Percentiles rank a stretch among this genome's conserved stretches.
These are phyloP conservation scores for Pinus taeda DNA, from an alignment of 75 land plant species.

Conservation along the genomic window DNA sequence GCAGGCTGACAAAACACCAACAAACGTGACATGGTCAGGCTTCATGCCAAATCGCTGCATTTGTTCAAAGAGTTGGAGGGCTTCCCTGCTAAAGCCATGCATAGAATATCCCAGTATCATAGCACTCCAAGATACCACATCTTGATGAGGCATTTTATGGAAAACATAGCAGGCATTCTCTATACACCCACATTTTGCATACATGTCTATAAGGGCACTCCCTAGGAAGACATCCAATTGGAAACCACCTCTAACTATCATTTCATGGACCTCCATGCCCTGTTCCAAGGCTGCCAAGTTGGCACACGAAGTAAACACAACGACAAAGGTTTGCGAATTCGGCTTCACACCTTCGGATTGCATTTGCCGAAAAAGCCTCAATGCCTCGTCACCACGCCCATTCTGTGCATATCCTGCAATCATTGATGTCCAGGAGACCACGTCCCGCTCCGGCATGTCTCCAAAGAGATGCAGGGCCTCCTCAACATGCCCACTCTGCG, in stretches of 20 bases:
- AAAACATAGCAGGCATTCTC: slow-evolving; percentile 35
- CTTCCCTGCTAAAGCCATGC: background rate
- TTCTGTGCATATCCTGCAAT: slow-evolving; percentile 1
- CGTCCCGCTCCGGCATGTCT: slow-evolving; percentile 14
- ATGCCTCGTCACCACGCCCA: background rate
- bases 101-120: background rate
- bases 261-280: slow-evolving; percentile 21
- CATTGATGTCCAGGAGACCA: background rate
- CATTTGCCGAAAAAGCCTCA: background rate
- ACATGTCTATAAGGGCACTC: slow-evolving; percentile 36
- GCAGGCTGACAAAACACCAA: slow-evolving; percentile 2
- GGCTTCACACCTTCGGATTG: slow-evolving; percentile 9
- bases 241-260: background rate
- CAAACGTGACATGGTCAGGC: background rate
- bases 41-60: background rate
- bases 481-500: slow-evolving; percentile 18
- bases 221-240: slow-evolving; percentile 11
- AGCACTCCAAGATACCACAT: background rate
- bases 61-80: background rate
- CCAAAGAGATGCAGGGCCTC: slow-evolving; percentile 33
- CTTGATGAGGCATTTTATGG: slow-evolving; percentile 7
- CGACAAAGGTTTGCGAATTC: slow-evolving; percentile 24
- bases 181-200: slow-evolving; percentile 31
- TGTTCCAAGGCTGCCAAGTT: slow-evolving; percentile 28
- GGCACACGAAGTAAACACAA: slow-evolving; percentile 26